phyloP scores from a whole-genome alignment of 2,329 filamentous ascomycete genomes.

The Pleochaeta shiraiana region DNA sequence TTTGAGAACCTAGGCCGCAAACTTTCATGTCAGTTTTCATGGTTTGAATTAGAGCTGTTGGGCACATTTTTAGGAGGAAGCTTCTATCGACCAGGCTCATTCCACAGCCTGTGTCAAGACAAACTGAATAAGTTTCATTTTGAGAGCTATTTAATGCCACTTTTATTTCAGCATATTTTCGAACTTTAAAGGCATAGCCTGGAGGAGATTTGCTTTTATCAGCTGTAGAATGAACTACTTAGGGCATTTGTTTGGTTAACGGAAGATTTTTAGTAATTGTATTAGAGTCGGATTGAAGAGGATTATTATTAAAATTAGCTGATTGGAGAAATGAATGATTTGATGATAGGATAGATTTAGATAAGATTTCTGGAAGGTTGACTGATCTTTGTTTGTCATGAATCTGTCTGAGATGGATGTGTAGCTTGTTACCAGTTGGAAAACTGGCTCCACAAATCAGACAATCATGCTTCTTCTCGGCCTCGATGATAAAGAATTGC shows the following conservation, averaged over 20 bases:
- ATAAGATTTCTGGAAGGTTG: background rate
- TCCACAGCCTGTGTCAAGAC: background rate
- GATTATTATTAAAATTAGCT: too few species aligned
- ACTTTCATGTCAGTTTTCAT: conserved; percentile 2
- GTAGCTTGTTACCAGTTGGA: too few species aligned
- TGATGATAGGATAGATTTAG: background rate
- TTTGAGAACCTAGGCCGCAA: background rate
- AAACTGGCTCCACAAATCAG: too few species aligned
- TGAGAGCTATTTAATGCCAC: background rate
- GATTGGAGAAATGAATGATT: too few species aligned
- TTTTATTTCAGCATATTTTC: conserved; percentile 1
- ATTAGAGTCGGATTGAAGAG: too few species aligned
- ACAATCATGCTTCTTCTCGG: too few species aligned
- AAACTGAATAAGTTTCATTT: background rate
- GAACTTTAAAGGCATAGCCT: background rate
- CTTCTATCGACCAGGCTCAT: background rate
- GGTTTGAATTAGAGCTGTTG: background rate
- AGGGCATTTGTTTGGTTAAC: too few species aligned
- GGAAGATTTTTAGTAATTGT: too few species aligned
- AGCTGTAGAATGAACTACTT: background rate
- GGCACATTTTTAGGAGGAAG: background rate
- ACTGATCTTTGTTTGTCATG: background rate
- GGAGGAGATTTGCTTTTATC: background rate
- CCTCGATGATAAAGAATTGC: too few species aligned
- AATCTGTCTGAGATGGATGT: too few species aligned